A percentile compares a stretch with the other conserved stretches of the same genome.
Conservation (phyloP, 805 yeast genomes). For the Wickerhamiella siamensis region DNA sequence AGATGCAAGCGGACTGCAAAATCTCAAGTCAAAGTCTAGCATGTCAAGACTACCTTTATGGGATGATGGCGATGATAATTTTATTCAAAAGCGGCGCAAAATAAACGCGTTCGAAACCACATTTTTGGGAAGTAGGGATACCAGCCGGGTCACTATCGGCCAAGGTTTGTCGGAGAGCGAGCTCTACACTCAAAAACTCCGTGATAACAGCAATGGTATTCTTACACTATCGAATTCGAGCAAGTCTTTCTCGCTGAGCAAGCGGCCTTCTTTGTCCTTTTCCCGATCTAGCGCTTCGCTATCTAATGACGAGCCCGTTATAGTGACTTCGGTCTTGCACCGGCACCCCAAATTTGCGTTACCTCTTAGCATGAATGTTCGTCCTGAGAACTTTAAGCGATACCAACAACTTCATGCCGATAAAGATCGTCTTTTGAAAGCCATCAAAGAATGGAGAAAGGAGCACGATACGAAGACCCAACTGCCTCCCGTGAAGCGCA, state of each 20-base stretch:
- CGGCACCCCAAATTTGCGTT: not conserved
- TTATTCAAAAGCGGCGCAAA: too few species aligned
- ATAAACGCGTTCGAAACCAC: too few species aligned
- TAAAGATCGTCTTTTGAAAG: slow-evolving; percentile 1
- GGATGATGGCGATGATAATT: not conserved
- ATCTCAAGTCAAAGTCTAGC: too few species aligned
- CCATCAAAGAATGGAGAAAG: not conserved
- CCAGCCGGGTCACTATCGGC: too few species aligned
- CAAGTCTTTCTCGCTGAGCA: not conserved
- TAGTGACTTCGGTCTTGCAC: not conserved
- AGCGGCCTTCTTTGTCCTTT: not conserved
- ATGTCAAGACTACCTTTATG: too few species aligned
- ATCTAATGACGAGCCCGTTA: not conserved
- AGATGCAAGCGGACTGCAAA: too few species aligned
- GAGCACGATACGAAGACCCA: not conserved
- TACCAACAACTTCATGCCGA: slow-evolving; percentile 3
- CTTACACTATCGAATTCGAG: not conserved
- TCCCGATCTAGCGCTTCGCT: not conserved
- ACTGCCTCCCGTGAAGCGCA: not conserved
- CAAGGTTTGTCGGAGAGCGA: not conserved
- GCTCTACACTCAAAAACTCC: not conserved
- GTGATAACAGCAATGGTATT: not conserved
- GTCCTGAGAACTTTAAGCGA: not conserved
- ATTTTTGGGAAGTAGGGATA: too few species aligned
- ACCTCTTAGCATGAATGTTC: not conserved